These are phyloP conservation scores for Crithidia mellificae DNA, from an alignment of 208 protist species.

Conservation along the genomic window DNA sequence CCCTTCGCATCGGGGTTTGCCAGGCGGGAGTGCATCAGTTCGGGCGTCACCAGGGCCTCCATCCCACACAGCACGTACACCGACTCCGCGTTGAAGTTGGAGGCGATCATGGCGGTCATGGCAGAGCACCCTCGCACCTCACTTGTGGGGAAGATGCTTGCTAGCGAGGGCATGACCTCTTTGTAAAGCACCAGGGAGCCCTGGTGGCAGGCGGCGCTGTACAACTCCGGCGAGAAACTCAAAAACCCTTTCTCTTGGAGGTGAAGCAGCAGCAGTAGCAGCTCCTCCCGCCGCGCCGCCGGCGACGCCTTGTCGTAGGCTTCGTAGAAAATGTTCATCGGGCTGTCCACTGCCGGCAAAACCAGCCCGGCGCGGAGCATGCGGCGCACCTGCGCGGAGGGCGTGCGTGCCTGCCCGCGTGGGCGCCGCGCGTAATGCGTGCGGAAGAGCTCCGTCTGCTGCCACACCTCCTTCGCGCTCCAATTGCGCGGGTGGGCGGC, in stretches of 20 bases:
- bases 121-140: constrained; percentile 67
- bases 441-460: constrained; percentile 32
- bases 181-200: constrained; percentile 64
- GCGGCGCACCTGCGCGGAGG: constrained; percentile 14
- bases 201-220: constrained; percentile 33
- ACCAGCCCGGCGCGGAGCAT: constrained; percentile 15
- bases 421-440: constrained; percentile 30
- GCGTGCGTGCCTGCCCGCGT: constrained; percentile 20
- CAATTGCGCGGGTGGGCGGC: constrained; percentile 42
- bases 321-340: constrained; percentile 38
- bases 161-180: constrained; percentile 53
- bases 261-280: constrained; percentile 21
- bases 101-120: constrained; percentile 52
- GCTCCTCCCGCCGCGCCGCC: constrained; percentile 26
- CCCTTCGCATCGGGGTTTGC: too few species aligned
- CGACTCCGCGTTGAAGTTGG: constrained; percentile 60
- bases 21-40: constrained; percentile 8
- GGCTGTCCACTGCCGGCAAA: constrained; percentile 24
- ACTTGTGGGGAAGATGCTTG: constrained; percentile 64
- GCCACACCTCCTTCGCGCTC: constrained; percentile 40
- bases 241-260: constrained; percentile 40
- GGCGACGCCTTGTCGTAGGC: constrained; percentile 36
- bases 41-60: constrained; percentile 29
- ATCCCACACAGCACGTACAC: constrained; percentile 58
- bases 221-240: constrained; percentile 28